Evolutionary conservation across 306 rosid genomes (phyloP), one percentile per base, ranked within the genome.

Genomic region (Cercis canadensis): DNA sequence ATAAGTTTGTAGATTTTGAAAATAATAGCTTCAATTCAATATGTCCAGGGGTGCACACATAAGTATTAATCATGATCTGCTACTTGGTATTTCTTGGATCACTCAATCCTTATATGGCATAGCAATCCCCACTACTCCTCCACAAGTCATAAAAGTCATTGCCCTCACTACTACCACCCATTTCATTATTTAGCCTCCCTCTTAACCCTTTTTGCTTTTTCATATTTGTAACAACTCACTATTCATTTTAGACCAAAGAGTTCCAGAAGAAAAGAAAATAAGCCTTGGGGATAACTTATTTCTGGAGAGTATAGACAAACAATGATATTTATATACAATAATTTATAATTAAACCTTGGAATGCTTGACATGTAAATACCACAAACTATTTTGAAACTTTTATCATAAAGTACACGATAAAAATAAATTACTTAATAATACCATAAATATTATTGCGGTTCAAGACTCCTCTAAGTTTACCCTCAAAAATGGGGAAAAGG

Each of bases 171-270:
- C 39, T 44, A 6, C 37, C 16, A 21, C 60, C 32, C 32, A 6
- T n/a, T 21, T 69, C 31, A 69, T 39, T 54, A n/a, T 63, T 55
- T 43, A 36, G 36, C 12, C 60, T 36, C 16, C 53, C 33, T 62
- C 36, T 5, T 17, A 15, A 4, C 72, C 18, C n/a, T n/a, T 36
- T 45, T 15, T 12, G 44, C 5, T 47, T 69, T 69, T 40, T 24
- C n/a, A 21, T 55, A 69, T 69, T 54, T 15, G 43, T 8, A 56
- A 7, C 19, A 45, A 21, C 9, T 8, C 21, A 43, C 7, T 18
- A 0, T 29, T 53, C 62, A 56, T 7, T 54, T 24, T 40, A 37
- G 73, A 54, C 51, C 47, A 52, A 37, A 7, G 0, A 52, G 37
- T 41, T 56, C 40, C 32, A 54, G 53, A 53, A 40, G 8, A 21